Percentiles rank a stretch among this genome's conserved stretches.
These are phyloP conservation scores for Symmetrospora coprosmae DNA, from an alignment of 768 basidiomycete species.

Conservation along the genomic window DNA sequence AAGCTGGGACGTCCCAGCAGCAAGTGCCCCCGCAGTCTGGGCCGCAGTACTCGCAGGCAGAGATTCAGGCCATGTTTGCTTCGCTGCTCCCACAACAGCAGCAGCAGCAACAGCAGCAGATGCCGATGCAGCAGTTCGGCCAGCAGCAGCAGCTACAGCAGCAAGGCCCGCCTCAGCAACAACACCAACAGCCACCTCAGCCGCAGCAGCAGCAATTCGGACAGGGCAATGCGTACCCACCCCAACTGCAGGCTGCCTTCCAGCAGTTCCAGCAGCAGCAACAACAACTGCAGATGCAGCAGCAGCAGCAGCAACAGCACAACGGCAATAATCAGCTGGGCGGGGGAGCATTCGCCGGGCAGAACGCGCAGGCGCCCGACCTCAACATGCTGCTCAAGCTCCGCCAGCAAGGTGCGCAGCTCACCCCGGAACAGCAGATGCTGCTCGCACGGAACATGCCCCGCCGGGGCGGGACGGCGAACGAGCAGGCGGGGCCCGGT, in stretches of 20 bases:
- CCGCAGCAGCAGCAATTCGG: not conserved
- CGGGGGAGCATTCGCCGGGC: too few species aligned
- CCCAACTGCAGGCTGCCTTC: not conserved
- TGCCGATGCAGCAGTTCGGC: not conserved
- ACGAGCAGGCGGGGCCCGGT: not conserved
- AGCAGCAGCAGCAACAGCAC: not conserved
- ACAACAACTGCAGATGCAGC: not conserved
- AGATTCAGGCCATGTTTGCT: conserved; percentile 2
- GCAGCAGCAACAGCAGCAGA: conserved; percentile 10
- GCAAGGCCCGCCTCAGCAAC: not conserved
- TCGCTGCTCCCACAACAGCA: not conserved
- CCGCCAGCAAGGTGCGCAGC: not conserved
- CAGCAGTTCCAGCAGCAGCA: conserved; percentile 1
- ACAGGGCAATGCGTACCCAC: not conserved
- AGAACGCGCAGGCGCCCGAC: not conserved
- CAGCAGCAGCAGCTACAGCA: not conserved
- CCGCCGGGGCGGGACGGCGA: not conserved
- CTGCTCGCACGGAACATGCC: not conserved
- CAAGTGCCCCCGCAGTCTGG: not conserved
- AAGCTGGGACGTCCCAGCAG: not conserved
- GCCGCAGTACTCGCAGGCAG: conserved; percentile 7
- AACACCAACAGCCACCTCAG: conserved; percentile 1
- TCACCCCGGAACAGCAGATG: conserved; percentile 9
- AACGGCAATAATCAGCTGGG: not conserved
- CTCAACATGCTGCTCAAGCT: not conserved